Evolutionary conservation across 2,329 filamentous ascomycete genomes (phyloP).

Genomic region (Xylaria sp.): DNA sequence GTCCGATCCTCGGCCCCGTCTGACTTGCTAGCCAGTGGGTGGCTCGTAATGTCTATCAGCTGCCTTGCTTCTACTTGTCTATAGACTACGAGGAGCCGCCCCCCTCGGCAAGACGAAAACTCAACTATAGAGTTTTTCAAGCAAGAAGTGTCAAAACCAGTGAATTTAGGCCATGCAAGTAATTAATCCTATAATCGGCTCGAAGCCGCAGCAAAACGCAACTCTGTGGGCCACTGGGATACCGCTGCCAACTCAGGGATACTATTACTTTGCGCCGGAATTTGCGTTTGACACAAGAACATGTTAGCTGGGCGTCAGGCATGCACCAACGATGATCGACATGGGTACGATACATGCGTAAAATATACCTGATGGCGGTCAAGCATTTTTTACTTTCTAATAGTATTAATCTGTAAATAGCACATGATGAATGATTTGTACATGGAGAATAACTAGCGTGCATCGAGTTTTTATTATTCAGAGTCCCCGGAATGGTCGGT

Average conservation of each 20-base stretch:
- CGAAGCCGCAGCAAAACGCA: slow-evolving; percentile 31
- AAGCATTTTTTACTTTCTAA: background rate
- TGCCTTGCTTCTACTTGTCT: background rate
- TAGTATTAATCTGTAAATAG: background rate
- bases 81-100: background rate
- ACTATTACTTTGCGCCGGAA: slow-evolving; percentile 25
- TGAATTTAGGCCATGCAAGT: slow-evolving; percentile 34
- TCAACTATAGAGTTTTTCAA: slow-evolving; percentile 4
- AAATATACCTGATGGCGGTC: background rate
- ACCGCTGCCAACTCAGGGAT: slow-evolving; percentile 40
- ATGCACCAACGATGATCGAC: background rate
- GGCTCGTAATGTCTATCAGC: background rate
- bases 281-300: slow-evolving; percentile 31
- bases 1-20: background rate
- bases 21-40: background rate
- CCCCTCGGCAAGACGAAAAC: background rate
- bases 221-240: slow-evolving; percentile 39
- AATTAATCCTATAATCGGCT: slow-evolving; percentile 40
- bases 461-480: slow-evolving; percentile 23
- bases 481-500: slow-evolving; percentile 7
- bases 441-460: background rate
- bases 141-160: background rate
- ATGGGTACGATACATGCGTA: background rate
- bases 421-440: slow-evolving; percentile 24
- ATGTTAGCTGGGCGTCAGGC: slow-evolving; percentile 24